Conservation (phyloP, 2,329 filamentous ascomycete species). For the Diplodia scrobiculata region DNA sequence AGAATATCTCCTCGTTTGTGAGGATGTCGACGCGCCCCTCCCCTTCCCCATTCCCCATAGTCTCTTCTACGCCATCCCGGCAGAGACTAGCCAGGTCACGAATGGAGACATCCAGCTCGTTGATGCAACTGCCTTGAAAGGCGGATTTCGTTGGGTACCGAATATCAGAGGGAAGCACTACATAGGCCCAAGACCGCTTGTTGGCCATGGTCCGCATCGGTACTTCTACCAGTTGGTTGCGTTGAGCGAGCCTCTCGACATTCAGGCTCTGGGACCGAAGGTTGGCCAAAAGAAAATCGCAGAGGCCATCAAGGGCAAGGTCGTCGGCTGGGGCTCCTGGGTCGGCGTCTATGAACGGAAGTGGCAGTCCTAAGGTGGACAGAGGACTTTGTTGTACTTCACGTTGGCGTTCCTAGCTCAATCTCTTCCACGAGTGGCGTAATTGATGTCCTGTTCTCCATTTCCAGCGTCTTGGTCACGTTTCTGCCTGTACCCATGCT, state of each 20-base stretch:
- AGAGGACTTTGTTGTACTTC: background rate
- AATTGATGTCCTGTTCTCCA: slow-evolving; percentile 11
- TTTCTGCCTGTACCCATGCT: background rate
- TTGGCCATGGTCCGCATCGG: slow-evolving; percentile 57
- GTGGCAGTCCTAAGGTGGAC: slow-evolving; percentile 34
- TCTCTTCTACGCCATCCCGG: slow-evolving; percentile 30
- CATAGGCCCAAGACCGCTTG: slow-evolving; percentile 51
- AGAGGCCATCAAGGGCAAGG: slow-evolving; percentile 51
- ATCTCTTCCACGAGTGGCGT: slow-evolving; percentile 2
- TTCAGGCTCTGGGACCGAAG: slow-evolving; percentile 32
- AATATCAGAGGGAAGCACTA: slow-evolving; percentile 50
- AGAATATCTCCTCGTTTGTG: slow-evolving; percentile 31
- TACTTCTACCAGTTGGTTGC: slow-evolving; percentile 58
- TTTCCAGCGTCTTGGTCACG: background rate
- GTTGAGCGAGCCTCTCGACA: slow-evolving; percentile 50
- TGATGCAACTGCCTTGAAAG: slow-evolving; percentile 39
- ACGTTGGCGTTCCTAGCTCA: background rate
- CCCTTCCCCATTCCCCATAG: slow-evolving; percentile 27
- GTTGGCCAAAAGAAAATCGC: slow-evolving; percentile 50
- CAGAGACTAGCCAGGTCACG: slow-evolving; percentile 12
- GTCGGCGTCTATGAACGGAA: slow-evolving; percentile 51
- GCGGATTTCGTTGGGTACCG: slow-evolving; percentile 54
- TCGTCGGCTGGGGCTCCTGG: slow-evolving; percentile 56
- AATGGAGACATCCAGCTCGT: slow-evolving; percentile 14
- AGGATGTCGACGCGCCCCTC: slow-evolving; percentile 31